Evolutionary conservation across 2,329 filamentous ascomycete genomes (phyloP), one percentile per base, ranked within the genome.

Genomic region (Diaporthe helianthi): DNA sequence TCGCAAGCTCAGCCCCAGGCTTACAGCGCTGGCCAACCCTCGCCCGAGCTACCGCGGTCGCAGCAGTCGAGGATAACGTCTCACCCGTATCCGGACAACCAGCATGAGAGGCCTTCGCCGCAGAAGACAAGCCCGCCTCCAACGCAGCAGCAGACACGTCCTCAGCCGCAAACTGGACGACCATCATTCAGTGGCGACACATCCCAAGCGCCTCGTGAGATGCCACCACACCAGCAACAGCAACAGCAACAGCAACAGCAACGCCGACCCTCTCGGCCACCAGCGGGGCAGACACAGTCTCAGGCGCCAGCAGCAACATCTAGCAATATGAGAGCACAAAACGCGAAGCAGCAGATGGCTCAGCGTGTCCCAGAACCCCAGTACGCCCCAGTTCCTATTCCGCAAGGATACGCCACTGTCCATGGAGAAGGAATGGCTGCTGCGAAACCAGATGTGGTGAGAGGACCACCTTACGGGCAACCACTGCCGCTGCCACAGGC

Each of bases 361-460:
- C 44, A 53, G n/a, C 51, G 55, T 26, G 52, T 26, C 12, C 49
- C 69, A 6, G 80, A 81, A 54, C 80, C 76, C 15, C 75, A 76
- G 33, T 83, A 83, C 46, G 79, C 74, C 3, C 73, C 74, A 15
- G 78, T 83, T 1, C 79, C 81, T 1, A 81, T 82, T 44, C 81
- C 81, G 0, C 73, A 70, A 31, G 76, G 77, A 15, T 83, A 83
- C 53, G 68, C 71, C 8, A 72, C 78, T 17, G 80, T 81, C 5
- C 79, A 80, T 55, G 79, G 78, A 33, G 80, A 81, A 58, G 80
- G 78, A 24, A 73, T 69, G 15, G 61, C 74, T n/a, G 76, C 73
- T 3, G 77, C 75, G 1, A 73, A 77, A 1, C 74, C 75, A 17
- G 79, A 80, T 60, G 24, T 41, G 54, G 22, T 52, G 17, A 53